Conservation (phyloP, 306 rosid genomes). For the Prunus persica region Prunus_persica_NCBIv2 NC_034010.1:30103501-30104000, state of each 20-base stretch:
- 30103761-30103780: conserved; percentile 91
- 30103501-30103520: background rate
- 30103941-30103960: conserved; percentile 50
- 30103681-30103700: background rate
- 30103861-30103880: conserved; percentile 5
- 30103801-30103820: conserved; percentile 57
- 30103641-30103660: background rate
- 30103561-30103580: background rate
- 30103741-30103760: conserved; percentile 70
- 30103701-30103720: conserved; percentile 77
- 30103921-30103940: conserved; percentile 29
- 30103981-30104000: conserved; percentile 43
- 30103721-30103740: conserved; percentile 41
- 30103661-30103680: background rate
- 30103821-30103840: conserved; percentile 28
- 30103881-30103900: conserved; percentile 14
- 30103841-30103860: conserved; percentile 8
- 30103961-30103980: conserved; percentile 32
- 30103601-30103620: background rate
- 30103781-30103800: conserved; percentile 75
- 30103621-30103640: background rate
- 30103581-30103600: background rate
- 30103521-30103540: background rate
- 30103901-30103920: conserved; percentile 19
- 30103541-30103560: background rate